Base-by-base conservation (phyloP, 2,329 filamentous ascomycete genomes). In the Leptographium galeiforme region DNA sequence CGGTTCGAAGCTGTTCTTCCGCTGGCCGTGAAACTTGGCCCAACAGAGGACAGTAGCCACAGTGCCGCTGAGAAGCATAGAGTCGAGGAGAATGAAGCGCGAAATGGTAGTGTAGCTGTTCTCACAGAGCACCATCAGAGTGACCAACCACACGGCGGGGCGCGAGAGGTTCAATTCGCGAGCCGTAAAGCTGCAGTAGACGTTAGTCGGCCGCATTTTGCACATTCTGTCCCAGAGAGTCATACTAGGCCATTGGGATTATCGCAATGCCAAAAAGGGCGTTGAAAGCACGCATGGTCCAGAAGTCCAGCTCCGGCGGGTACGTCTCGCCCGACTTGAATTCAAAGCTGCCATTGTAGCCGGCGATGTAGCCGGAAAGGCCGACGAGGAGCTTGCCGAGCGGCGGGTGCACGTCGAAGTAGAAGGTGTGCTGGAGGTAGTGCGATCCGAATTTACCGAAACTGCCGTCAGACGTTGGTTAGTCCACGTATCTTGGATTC, bases 51-150 rank as follows among this genome's bases (percentile, higher is more conserved):
- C 87, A 7, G 93, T 98, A 16, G 89, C 90, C 61, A 97, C 93
- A n/a, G 94, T 98, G 66, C 95, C 96, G 73, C 90, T 97, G 41
- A 98, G 79, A 51, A 98, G 80, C 93, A 98, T 98, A 0, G 93
- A 97, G 70, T 98, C 93, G 63, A 98, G 82, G 30, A 98, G 83
- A 63, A 98, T 97, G 67, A 98, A 98, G 57, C 93, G 83, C 71
- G 90, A 96, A 70, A 98, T 98, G 36, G 94, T 97, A 49, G 93
- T 95, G 73, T 97, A 98, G 51, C 93, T 97, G 75, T 98, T 98
- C 70, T 98, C 93, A 74, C 89, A 98, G 44, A 98, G 81, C 46
- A 98, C 90, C 88, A 96, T 96, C 62, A 97, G 74, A 19, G 90
- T 93, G 55, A 97, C 84, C 54, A 98, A 77, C 93, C 93, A 98